Evolutionary conservation across 306 rosid species (phyloP).

Genomic region (Ormosia semicastrata): DNA sequence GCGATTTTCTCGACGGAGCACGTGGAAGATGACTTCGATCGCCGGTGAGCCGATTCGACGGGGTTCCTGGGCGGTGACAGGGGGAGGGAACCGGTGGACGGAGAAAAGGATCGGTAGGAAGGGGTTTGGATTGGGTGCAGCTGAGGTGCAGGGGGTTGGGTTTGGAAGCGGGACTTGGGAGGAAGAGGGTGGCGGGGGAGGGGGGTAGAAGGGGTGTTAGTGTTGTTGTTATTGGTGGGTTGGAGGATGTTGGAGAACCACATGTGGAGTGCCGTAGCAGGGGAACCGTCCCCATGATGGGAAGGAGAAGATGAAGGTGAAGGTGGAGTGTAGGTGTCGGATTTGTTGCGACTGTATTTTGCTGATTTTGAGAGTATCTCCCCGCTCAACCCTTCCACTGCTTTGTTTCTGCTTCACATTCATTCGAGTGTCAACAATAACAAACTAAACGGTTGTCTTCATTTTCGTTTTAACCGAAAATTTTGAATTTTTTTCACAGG

Average conservation of each 20-base stretch:
- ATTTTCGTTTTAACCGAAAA: too few relatives aligned
- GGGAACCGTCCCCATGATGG: constrained; percentile 33
- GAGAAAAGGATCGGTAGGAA: constrained; percentile 34
- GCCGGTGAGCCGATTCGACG: constrained; percentile 52
- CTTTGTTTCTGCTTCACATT: constrained; percentile 38
- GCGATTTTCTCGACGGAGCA: constrained; percentile 51
- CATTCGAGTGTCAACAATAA: too few relatives aligned
- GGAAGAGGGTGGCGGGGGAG: constrained; percentile 47
- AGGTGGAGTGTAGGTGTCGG: constrained; percentile 38
- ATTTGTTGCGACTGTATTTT: constrained; percentile 57
- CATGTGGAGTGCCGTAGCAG: constrained; percentile 53
- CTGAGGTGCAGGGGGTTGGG: constrained; percentile 52
- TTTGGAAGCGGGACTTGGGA: constrained; percentile 66
- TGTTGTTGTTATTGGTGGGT: constrained; percentile 26
- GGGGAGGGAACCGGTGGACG: constrained; percentile 27
- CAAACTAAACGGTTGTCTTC: too few relatives aligned
- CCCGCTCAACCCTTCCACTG: constrained; percentile 61
- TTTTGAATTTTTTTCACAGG: too few relatives aligned
- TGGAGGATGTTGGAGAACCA: constrained; percentile 65
- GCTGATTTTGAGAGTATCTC: constrained; percentile 69
- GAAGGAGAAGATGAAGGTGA: neutral
- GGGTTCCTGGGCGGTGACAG: constrained; percentile 83
- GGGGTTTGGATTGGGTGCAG: constrained; percentile 42
- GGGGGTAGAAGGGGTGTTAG: neutral
- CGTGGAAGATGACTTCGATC: constrained; percentile 61